Evolutionary conservation across 306 rosid species (phyloP).

Genomic region (Hippophae tibetana): DNA sequence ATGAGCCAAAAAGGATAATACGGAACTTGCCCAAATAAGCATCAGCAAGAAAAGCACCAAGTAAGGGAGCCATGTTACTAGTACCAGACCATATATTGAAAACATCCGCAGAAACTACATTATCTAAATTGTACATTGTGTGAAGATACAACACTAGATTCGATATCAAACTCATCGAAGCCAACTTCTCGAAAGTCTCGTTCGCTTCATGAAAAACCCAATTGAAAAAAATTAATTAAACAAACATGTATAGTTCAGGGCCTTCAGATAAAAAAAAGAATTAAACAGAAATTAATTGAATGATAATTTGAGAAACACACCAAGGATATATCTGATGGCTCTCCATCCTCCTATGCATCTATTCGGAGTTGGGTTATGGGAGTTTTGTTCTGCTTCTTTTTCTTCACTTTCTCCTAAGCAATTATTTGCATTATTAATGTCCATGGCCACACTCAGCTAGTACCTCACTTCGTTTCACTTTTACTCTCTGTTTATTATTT

Average conservation of each 20-base stretch:
- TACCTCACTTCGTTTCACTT: too few species aligned
- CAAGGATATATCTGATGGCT: constrained; percentile 41
- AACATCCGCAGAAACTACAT: constrained; percentile 44
- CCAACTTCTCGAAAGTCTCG: constrained; percentile 82
- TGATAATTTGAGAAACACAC: constrained; percentile 11
- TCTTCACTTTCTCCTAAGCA: too few species aligned
- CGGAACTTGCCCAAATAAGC: constrained; percentile 61
- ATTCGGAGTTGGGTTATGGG: too few species aligned
- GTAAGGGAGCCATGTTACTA: constrained; percentile 49
- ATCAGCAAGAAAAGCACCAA: constrained; percentile 72
- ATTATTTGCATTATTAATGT: too few species aligned
- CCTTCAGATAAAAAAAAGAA: not conserved
- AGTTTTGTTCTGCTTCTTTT: too few species aligned
- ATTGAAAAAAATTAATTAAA: too few species aligned
- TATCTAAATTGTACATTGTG: constrained; percentile 45
- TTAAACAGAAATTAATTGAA: not conserved
- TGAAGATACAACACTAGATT: constrained; percentile 51
- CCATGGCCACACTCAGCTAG: too few species aligned
- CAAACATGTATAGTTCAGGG: too few species aligned
- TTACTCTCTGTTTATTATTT: too few species aligned
- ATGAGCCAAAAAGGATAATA: constrained; percentile 55
- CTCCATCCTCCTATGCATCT: constrained; percentile 39
- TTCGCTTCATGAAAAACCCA: constrained; percentile 9
- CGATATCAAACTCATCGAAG: constrained; percentile 73
- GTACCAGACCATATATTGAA: constrained; percentile 69